These are phyloP conservation scores for Fusarium luffae DNA, from an alignment of 2,329 filamentous ascomycete genomes.

Conservation along the genomic window DNA sequence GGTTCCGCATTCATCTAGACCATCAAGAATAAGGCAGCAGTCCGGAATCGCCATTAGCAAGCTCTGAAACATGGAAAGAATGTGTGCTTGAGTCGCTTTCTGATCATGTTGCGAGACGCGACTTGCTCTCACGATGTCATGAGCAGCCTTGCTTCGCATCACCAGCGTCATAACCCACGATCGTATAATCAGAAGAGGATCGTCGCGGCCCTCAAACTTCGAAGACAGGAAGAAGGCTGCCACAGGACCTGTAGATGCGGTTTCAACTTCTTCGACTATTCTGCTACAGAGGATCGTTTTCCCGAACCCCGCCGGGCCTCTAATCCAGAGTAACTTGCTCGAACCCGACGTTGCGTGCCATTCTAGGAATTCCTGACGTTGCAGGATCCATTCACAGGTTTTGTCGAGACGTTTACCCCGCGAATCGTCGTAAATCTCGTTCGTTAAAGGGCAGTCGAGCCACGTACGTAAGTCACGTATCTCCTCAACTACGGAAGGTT, in stretches of 20 bases:
- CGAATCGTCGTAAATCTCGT: background rate
- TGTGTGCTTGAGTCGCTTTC: fast-evolving
- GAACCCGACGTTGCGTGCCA: background rate
- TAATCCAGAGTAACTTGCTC: constrained; percentile 47
- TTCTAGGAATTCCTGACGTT: background rate
- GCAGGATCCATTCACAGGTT: background rate
- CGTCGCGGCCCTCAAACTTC: constrained; percentile 33
- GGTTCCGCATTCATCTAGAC: background rate
- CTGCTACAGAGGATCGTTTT: constrained; percentile 50
- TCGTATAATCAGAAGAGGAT: constrained; percentile 40
- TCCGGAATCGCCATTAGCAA: too few species aligned
- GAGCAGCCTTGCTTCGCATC: constrained; percentile 4
- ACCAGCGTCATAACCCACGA: constrained; percentile 39
- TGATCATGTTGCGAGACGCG: fast-evolving
- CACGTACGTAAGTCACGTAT: fast-evolving
- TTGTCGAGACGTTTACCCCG: background rate
- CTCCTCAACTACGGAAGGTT: background rate
- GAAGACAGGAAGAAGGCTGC: constrained; percentile 50
- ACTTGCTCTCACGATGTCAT: constrained; percentile 11
- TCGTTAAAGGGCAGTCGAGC: fast-evolving
- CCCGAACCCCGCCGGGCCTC: constrained; percentile 47
- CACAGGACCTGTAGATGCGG: background rate
- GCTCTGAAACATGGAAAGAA: fast-evolving
- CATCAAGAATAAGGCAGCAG: constrained; percentile 11
- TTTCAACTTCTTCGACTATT: constrained; percentile 43